phyloP scores from a whole-genome alignment of 768 basidiomycete genomes.

The Rhizopogon roseolus region DNA sequence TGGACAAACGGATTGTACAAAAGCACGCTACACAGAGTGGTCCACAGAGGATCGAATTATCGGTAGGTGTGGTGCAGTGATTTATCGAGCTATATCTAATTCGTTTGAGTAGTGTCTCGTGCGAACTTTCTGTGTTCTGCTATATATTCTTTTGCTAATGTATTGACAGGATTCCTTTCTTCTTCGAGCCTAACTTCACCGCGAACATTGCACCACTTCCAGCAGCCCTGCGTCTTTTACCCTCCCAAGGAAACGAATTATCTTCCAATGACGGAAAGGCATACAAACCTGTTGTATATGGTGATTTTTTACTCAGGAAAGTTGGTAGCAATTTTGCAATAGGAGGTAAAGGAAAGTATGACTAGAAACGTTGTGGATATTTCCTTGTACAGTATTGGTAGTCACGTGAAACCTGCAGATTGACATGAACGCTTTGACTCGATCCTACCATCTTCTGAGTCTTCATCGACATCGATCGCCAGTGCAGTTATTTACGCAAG shows the following conservation, averaged over 20 bases:
- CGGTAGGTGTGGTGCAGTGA: constrained; percentile 21
- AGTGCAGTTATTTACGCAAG: not conserved
- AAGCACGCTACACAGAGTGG: constrained; percentile 86
- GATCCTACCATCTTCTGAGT: constrained; percentile 13
- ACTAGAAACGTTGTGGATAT: constrained; percentile 5
- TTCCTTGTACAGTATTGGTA: not conserved
- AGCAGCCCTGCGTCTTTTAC: constrained; percentile 44
- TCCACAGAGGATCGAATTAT: constrained; percentile 74
- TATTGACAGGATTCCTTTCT: constrained; percentile 72
- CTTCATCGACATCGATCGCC: constrained; percentile 21
- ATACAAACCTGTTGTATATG: constrained; percentile 60
- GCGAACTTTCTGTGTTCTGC: constrained; percentile 24
- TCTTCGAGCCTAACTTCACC: constrained; percentile 88
- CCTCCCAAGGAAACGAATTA: constrained; percentile 8
- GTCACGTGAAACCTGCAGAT: constrained; percentile 26
- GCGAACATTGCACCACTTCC: constrained; percentile 63
- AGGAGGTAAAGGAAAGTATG: constrained; percentile 31
- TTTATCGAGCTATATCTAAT: constrained; percentile 5
- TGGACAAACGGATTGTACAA: constrained; percentile 88
- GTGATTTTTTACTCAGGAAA: constrained; percentile 71
- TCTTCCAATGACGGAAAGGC: constrained; percentile 20
- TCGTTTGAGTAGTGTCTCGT: constrained; percentile 58
- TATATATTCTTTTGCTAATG: constrained; percentile 2
- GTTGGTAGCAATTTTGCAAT: constrained; percentile 68
- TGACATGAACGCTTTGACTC: constrained; percentile 12